phyloP scores from a whole-genome alignment of 2,329 filamentous ascomycete genomes.

The Stachybotrys elegans region DNA sequence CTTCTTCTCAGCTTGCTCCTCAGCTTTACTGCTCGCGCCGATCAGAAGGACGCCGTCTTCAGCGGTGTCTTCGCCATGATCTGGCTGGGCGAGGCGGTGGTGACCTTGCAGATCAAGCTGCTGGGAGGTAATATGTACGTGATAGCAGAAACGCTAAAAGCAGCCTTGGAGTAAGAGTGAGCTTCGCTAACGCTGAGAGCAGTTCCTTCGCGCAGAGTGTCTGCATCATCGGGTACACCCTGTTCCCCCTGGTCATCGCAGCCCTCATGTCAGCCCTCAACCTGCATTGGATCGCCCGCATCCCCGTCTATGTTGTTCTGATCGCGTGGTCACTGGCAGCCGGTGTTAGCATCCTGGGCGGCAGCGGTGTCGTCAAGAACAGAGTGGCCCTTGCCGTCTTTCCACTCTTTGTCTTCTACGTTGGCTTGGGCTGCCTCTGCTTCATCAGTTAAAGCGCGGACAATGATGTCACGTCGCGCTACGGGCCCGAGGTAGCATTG shows the following conservation, averaged over 20 bases:
- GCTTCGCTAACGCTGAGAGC: slow-evolving; percentile 15
- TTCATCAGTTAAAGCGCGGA: slow-evolving; percentile 74
- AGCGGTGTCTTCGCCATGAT: slow-evolving; percentile 95
- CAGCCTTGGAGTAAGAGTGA: too few relatives aligned
- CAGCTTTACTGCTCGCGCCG: slow-evolving; percentile 70
- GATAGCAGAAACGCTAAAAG: too few relatives aligned
- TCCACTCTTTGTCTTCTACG: slow-evolving; percentile 90
- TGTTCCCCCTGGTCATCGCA: slow-evolving; percentile 94
- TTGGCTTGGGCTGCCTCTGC: slow-evolving; percentile 88
- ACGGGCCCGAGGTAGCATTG: too few relatives aligned
- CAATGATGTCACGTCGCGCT: too few relatives aligned
- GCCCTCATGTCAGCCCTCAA: slow-evolving; percentile 80
- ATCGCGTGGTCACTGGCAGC: slow-evolving; percentile 92
- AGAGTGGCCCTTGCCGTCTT: slow-evolving; percentile 91
- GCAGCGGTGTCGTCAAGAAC: slow-evolving; percentile 93
- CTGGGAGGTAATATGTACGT: slow-evolving; percentile 94
- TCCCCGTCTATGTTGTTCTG: slow-evolving; percentile 86
- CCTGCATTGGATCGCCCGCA: slow-evolving; percentile 73
- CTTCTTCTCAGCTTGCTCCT: slow-evolving; percentile 82
- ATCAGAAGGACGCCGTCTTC: slow-evolving; percentile 86
- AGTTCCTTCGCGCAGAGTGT: slow-evolving; percentile 97
- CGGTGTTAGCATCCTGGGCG: slow-evolving; percentile 90
- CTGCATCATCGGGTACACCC: slow-evolving; percentile 96
- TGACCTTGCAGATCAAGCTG: slow-evolving; percentile 96
- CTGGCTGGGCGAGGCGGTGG: slow-evolving; percentile 93